These are phyloP conservation scores for Nowakowskiella sp. DNA, from an alignment of 192 early-diverging fungal genomes.

Conservation along the genomic window DNA sequence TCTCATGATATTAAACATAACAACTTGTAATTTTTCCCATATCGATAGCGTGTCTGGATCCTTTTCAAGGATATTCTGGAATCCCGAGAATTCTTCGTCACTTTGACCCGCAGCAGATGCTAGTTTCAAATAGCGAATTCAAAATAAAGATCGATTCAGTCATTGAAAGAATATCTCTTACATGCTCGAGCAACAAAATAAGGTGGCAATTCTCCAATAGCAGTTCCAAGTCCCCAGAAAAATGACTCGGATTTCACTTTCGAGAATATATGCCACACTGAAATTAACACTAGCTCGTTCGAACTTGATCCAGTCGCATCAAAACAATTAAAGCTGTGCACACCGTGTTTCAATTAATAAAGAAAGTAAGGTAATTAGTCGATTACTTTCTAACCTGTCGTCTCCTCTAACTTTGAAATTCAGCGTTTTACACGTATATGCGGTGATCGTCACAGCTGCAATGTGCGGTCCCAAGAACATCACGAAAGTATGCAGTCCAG, in stretches of 20 bases:
- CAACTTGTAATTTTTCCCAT: conserved; percentile 59
- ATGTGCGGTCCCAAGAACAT: conserved; percentile 90
- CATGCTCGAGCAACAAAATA: conserved; percentile 89
- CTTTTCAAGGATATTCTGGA: conserved; percentile 39
- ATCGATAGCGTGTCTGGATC: conserved; percentile 43
- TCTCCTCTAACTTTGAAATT: conserved; percentile 67
- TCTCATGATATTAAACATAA: conserved; percentile 62
- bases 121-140: not conserved
- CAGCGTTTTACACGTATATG: conserved; percentile 68
- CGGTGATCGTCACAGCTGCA: conserved; percentile 79
- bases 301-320: conserved; percentile 6
- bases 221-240: conserved; percentile 90
- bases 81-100: conserved; percentile 28
- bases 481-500: conserved; percentile 91
- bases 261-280: conserved; percentile 54
- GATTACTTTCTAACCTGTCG: conserved; percentile 36
- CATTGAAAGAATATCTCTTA: conserved; percentile 15
- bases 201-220: conserved; percentile 88
- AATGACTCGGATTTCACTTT: conserved; percentile 73
- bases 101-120: conserved; percentile 36
- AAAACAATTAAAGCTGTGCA: not conserved
- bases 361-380: not conserved
- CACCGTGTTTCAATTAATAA: conserved; percentile 6
- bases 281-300: conserved; percentile 22
- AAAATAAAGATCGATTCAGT: not conserved